phyloP scores from a whole-genome alignment of 2,329 filamentous ascomycete species.

The Chalaropsis ovoidea region DNA sequence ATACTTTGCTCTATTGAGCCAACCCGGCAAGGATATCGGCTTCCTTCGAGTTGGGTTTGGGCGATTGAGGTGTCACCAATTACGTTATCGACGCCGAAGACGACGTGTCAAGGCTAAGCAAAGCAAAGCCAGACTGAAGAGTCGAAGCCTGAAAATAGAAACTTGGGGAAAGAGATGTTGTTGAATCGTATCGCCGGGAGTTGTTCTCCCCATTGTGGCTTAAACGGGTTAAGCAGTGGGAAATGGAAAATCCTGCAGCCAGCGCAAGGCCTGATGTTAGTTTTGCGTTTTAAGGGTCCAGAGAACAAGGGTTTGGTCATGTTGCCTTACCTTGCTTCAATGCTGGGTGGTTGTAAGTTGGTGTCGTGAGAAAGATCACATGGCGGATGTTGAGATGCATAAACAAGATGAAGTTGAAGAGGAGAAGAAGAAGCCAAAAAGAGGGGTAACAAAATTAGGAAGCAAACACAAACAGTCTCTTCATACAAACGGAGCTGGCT shows the following conservation, averaged over 20 bases:
- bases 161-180: conserved; percentile 4
- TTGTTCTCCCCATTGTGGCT: neutral
- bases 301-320: neutral
- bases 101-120: neutral
- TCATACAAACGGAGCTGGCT: neutral
- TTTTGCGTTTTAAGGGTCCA: neutral
- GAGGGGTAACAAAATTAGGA: neutral
- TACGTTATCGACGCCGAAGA: conserved; percentile 8
- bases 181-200: neutral
- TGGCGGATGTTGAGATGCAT: neutral
- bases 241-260: conserved; percentile 10
- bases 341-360: too few species aligned
- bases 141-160: neutral
- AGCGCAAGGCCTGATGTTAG: neutral
- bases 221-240: conserved; percentile 1
- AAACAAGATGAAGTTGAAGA: neutral
- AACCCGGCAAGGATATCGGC: conserved; percentile 16
- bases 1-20: conserved; percentile 17
- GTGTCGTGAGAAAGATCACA: too few species aligned
- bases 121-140: neutral
- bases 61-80: conserved; percentile 17
- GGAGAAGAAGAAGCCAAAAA: neutral
- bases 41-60: conserved; percentile 16
- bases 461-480: neutral
- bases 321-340: too few species aligned